Conservation (phyloP, 208 protist genomes). For the Crithidia expoeki region DNA sequence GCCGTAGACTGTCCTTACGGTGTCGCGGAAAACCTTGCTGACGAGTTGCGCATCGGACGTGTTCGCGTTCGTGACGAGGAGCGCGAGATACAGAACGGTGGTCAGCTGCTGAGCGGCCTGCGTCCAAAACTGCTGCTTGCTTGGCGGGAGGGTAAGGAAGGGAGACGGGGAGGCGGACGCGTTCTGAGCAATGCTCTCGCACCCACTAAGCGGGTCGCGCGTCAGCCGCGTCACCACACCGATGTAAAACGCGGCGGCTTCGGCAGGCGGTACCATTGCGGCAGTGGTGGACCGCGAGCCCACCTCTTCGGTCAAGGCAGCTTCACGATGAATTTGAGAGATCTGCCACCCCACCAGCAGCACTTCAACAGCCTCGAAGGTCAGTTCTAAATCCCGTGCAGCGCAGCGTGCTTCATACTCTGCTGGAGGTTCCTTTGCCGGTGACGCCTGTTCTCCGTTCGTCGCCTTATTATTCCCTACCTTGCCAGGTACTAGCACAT, state of each 20-base stretch:
- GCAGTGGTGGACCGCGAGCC: constrained; percentile 13
- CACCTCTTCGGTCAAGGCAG: not conserved
- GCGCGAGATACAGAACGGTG: constrained; percentile 26
- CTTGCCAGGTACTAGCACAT: not conserved
- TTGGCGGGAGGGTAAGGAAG: constrained; percentile 2
- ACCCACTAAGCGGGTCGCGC: not conserved
- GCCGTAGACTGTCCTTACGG: constrained; percentile 24
- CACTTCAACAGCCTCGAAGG: constrained; percentile 21
- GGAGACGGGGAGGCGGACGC: not conserved
- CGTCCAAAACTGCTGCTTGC: constrained; percentile 22
- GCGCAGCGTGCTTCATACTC: not conserved
- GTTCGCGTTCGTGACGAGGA: constrained; percentile 18
- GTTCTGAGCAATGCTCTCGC: not conserved
- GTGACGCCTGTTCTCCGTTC: not conserved
- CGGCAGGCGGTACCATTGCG: constrained; percentile 24
- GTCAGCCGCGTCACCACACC: constrained; percentile 4
- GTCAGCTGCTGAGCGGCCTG: constrained; percentile 21
- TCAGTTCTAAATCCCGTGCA: constrained; percentile 29
- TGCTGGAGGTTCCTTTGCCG: not conserved
- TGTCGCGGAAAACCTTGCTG: constrained; percentile 1
- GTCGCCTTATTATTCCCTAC: not conserved
- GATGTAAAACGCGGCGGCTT: constrained; percentile 25
- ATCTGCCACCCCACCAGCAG: constrained; percentile 24
- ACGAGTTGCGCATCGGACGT: constrained; percentile 21
- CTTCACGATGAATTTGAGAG: constrained; percentile 3